Conservation (phyloP, 257 asterid species). For the Cruciata laevipes region DNA sequence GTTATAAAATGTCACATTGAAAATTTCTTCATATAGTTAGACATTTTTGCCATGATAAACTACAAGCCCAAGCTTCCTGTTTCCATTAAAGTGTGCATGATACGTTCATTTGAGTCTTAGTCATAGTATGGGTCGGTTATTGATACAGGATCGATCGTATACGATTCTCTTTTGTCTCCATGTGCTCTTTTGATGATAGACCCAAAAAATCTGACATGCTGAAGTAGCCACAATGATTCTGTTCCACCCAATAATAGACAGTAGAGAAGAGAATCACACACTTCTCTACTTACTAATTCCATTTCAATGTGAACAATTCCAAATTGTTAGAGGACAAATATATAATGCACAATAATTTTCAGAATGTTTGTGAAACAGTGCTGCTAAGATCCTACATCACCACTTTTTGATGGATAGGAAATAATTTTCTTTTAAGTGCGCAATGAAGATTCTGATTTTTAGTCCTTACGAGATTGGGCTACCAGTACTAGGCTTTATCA, state of each 20-base stretch:
- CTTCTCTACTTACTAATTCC: neutral
- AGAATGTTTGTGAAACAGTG: neutral
- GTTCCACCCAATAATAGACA: neutral
- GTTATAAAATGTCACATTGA: constrained; percentile 22
- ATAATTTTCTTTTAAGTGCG: neutral
- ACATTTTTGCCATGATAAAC: neutral
- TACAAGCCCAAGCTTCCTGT: neutral
- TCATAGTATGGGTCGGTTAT: neutral
- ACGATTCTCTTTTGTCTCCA: neutral
- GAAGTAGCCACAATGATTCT: neutral
- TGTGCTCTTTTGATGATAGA: neutral
- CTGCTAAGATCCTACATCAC: neutral
- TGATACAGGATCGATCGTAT: too few species aligned
- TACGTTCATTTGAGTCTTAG: neutral
- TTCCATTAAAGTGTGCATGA: neutral
- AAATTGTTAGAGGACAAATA: neutral
- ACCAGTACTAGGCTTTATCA: neutral
- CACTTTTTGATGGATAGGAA: neutral
- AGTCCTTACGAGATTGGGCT: neutral
- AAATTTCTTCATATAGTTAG: neutral
- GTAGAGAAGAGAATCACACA: neutral
- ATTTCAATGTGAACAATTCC: neutral
- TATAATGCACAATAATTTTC: neutral
- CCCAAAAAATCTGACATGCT: neutral
- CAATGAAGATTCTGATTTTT: neutral